A percentile compares a stretch with the other conserved stretches of the same genome.
Evolutionary conservation across 2,329 filamentous ascomycete species (phyloP).

Genomic region (Penicillium sp.): DNA sequence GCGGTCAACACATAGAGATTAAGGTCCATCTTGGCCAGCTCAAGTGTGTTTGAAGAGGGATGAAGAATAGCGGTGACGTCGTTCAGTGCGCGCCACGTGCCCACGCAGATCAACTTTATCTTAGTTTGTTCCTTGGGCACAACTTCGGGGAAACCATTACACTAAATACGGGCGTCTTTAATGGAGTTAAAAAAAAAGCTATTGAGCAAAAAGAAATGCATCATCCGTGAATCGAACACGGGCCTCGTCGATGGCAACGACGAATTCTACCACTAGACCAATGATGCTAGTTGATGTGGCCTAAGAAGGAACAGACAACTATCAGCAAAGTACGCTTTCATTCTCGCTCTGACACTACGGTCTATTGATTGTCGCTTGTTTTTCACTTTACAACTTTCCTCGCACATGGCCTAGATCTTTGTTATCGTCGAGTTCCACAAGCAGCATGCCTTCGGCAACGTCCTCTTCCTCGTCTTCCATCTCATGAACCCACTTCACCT

Average conservation of each 20-base stretch:
- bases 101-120: slow-evolving; percentile 2
- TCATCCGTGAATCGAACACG: slow-evolving; percentile 49
- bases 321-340: background rate
- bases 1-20: slow-evolving; percentile 80
- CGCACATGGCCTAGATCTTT: slow-evolving; percentile 23
- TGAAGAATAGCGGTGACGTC: slow-evolving; percentile 17
- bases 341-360: background rate
- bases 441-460: slow-evolving; percentile 55
- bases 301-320: too few species aligned
- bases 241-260: slow-evolving; percentile 48
- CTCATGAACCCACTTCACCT: slow-evolving; percentile 52
- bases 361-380: background rate
- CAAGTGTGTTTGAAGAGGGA: background rate
- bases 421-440: slow-evolving; percentile 47
- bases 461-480: slow-evolving; percentile 52
- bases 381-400: slow-evolving; percentile 28
- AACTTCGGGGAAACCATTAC: background rate
- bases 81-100: slow-evolving; percentile 11
- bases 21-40: slow-evolving; percentile 47
- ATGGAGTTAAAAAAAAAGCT: background rate
- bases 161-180: background rate
- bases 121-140: background rate
- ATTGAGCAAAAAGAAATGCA: slow-evolving; percentile 24
- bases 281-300: slow-evolving; percentile 32
- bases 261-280: slow-evolving; percentile 48